Percentiles rank a stretch among this genome's conserved stretches.
Conservation (phyloP, 2,329 filamentous ascomycete genomes). For the Ceratocystis ficicola region DNA sequence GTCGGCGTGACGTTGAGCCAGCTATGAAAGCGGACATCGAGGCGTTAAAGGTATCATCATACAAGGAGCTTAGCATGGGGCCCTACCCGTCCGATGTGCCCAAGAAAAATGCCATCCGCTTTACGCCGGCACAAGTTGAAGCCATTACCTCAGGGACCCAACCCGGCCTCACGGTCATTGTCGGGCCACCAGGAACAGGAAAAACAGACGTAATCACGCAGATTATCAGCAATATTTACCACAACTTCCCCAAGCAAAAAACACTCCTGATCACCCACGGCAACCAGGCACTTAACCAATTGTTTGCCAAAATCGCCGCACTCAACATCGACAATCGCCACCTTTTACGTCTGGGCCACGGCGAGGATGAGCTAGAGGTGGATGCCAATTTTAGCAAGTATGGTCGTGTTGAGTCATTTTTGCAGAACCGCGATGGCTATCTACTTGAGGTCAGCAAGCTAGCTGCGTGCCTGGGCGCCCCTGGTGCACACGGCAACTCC, state of each 20-base stretch:
- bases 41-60: conserved; percentile 72
- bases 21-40: conserved; percentile 50
- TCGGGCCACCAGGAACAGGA: conserved; percentile 89
- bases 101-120: conserved; percentile 70
- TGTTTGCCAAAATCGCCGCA: conserved; percentile 96
- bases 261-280: conserved; percentile 91
- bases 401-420: conserved; percentile 86
- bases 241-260: conserved; percentile 88
- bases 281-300: conserved; percentile 92
- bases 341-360: conserved; percentile 80
- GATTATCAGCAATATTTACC: conserved; percentile 97
- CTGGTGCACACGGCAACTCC: conserved; percentile 89
- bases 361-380: conserved; percentile 84
- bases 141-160: conserved; percentile 90
- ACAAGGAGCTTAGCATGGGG: conserved; percentile 75
- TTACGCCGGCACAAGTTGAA: conserved; percentile 82
- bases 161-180: conserved; percentile 82
- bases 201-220: conserved; percentile 99
- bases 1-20: conserved; percentile 65
- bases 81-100: conserved; percentile 79
- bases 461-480: conserved; percentile 70
- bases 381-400: conserved; percentile 85
- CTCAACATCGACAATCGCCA: conserved; percentile 93
- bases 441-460: conserved; percentile 76
- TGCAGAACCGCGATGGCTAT: conserved; percentile 71